Conservation (phyloP, 2,329 filamentous ascomycete genomes). For the Fusarium sp. region DNA sequence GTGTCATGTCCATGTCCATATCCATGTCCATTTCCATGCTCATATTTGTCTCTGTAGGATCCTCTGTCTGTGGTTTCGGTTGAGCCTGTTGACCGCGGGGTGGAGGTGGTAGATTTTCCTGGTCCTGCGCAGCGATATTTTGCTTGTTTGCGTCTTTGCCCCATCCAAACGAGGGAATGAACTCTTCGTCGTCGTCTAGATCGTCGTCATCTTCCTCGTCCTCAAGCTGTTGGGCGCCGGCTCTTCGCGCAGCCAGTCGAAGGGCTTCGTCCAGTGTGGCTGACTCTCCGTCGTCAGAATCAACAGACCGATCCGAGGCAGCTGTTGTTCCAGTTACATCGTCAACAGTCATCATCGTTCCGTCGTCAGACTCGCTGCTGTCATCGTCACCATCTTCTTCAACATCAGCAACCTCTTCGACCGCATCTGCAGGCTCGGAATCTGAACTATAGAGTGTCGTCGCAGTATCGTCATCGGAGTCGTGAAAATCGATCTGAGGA, state of each 20-base stretch:
- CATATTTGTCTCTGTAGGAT: slow-evolving; percentile 49
- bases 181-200: slow-evolving; percentile 72
- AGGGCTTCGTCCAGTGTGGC: slow-evolving; percentile 81
- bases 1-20: slow-evolving; percentile 64
- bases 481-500: slow-evolving; percentile 72
- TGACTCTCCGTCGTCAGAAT: slow-evolving; percentile 73
- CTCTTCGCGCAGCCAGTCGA: slow-evolving; percentile 77
- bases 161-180: slow-evolving; percentile 83
- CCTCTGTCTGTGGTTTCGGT: slow-evolving; percentile 33
- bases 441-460: slow-evolving; percentile 82
- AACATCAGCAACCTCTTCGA: slow-evolving; percentile 67
- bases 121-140: slow-evolving; percentile 50
- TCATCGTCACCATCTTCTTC: slow-evolving; percentile 59
- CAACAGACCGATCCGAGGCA: slow-evolving; percentile 68
- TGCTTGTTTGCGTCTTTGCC: slow-evolving; percentile 63
- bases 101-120: slow-evolving; percentile 52
- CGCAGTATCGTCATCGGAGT: slow-evolving; percentile 72
- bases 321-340: slow-evolving; percentile 77
- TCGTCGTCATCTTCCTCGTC: slow-evolving; percentile 58
- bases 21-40: slow-evolving; percentile 56
- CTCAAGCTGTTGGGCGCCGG: slow-evolving; percentile 77
- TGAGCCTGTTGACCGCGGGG: slow-evolving; percentile 21
- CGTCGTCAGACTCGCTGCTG: slow-evolving; percentile 74
- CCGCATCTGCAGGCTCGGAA: slow-evolving; percentile 66
- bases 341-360: slow-evolving; percentile 85